Base-by-base conservation (phyloP, 2,329 filamentous ascomycete species). In the Trichophyton mentagrophytes region DNA sequence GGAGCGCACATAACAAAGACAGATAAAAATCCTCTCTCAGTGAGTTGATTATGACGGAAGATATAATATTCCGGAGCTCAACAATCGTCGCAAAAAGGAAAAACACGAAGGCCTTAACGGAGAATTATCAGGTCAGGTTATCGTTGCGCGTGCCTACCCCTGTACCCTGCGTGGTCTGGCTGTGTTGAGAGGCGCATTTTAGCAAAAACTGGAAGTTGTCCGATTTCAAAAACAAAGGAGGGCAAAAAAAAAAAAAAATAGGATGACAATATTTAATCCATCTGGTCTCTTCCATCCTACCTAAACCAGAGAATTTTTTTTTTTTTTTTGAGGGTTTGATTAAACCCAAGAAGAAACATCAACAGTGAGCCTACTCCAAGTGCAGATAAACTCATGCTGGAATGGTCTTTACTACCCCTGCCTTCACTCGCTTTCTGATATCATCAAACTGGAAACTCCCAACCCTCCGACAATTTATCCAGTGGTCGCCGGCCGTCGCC, bases 401-500 rank as follows among this genome's bases (percentile, higher is more conserved):
- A 55, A 65, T 65, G 64, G 61, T 64, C 61, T 42, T 63, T 61
- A 63, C 60, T 57, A 61, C 63, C 57, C 25, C 60, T 60, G 58
- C 62, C 61, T 17, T 62, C 57, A 25, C 46, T 63, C 63, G 63
- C 33, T 30, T 58, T 59, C 47, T 60, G 51, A 44, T 58, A 59
- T 62, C 57, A 46, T 59, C 63, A 9, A 61, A 53, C 40, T 42
- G 47, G 25, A 61, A 58, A 44, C 60, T 58, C 47, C 46, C 49
- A 47, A 53, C 60, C 60, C 66, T 61, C 62, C 66, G 56, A 60
- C 61, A 62, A 68, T 59, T 65, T 11, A 42, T 67, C 62, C 68
- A 65, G 64, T 72, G 69, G 61, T 69, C 69, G 64, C 65, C 71
- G 59, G 42, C 40, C 40, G 71, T 72, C 53, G 69, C 69, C 66